Evolutionary conservation across 2,329 filamentous ascomycete genomes (phyloP).

Genomic region (Exophiala viscosa): DNA sequence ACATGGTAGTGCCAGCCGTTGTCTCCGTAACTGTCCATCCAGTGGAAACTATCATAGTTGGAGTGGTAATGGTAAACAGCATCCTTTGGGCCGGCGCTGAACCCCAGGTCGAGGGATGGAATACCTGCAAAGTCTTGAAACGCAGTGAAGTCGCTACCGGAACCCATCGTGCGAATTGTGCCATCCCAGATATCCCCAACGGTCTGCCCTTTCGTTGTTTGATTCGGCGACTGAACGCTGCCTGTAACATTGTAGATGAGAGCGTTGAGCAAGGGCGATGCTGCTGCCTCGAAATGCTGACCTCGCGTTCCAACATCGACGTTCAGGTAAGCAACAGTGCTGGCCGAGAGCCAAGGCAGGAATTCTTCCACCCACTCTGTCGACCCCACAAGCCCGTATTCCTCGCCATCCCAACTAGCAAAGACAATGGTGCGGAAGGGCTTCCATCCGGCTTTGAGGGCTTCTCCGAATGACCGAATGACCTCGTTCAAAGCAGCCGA

Average conservation of each 20-base stretch:
- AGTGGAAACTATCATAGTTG: constrained; percentile 80
- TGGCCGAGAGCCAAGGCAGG: constrained; percentile 69
- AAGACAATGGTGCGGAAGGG: constrained; percentile 88
- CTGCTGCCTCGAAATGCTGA: constrained; percentile 59
- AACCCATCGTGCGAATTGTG: constrained; percentile 63
- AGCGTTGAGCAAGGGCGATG: constrained; percentile 72
- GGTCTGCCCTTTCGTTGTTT: constrained; percentile 66
- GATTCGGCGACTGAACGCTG: constrained; percentile 66
- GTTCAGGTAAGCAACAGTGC: constrained; percentile 79
- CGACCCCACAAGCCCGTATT: constrained; percentile 80
- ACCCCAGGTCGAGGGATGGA: constrained; percentile 62
- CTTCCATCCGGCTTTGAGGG: constrained; percentile 71
- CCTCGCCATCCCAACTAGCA: constrained; percentile 78
- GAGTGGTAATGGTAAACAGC: constrained; percentile 71
- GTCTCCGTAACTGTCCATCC: constrained; percentile 79
- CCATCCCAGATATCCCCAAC: constrained; percentile 66
- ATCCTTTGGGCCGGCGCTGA: constrained; percentile 43
- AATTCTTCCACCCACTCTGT: constrained; percentile 95
- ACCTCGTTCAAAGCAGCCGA: constrained; percentile 77
- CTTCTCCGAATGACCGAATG: constrained; percentile 68
- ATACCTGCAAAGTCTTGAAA: constrained; percentile 71
- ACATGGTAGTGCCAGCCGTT: constrained; percentile 56
- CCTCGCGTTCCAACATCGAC: constrained; percentile 72
- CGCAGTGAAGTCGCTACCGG: constrained; percentile 69
- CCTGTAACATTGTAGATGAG: constrained; percentile 52